Conservation (phyloP, 75 land plant genomes). For the Sequoiadendron giganteum region DNA sequence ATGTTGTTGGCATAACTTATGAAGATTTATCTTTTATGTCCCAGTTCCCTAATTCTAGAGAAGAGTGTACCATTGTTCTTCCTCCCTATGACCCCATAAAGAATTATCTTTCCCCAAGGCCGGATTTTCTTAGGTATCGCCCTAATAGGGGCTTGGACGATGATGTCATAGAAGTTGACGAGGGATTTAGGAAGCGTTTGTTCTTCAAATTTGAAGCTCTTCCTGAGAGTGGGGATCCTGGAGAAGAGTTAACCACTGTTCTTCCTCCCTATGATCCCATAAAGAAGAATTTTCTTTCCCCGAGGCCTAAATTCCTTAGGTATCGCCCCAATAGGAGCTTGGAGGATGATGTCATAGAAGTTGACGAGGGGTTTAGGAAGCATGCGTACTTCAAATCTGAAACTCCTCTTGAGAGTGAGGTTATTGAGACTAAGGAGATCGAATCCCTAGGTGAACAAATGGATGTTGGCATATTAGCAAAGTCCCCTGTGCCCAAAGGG, state of each 20-base stretch:
- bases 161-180: slow-evolving; percentile 1
- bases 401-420: slow-evolving; percentile 5
- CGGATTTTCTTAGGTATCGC: slow-evolving; percentile 21
- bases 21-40: background rate
- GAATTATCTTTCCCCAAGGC: slow-evolving; percentile 20
- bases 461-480: too few species aligned
- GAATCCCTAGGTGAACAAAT: too few species aligned
- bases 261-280: slow-evolving; percentile 58
- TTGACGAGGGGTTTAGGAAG: slow-evolving; percentile 2
- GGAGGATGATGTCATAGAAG: slow-evolving; percentile 6
- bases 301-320: slow-evolving; percentile 56
- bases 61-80: slow-evolving; percentile 12
- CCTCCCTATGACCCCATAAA: slow-evolving; percentile 57
- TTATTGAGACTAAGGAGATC: background rate
- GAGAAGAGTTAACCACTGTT: slow-evolving; percentile 7
- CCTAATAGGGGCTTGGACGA: slow-evolving; percentile 36
- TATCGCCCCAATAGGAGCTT: slow-evolving; percentile 46
- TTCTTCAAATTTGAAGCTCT: slow-evolving; percentile 13
- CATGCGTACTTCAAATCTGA: slow-evolving; percentile 16
- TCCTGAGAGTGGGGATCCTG: background rate
- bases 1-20: too few species aligned
- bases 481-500: slow-evolving; percentile 18
- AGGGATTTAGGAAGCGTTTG: slow-evolving; percentile 4
- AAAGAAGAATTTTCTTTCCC: slow-evolving; percentile 43
- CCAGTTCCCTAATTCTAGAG: slow-evolving; percentile 8